A percentile compares a stretch with the other conserved stretches of the same genome.
Conservation (phyloP, 805 yeast species). For the Wickerhamomyces ciferrii region DNA sequence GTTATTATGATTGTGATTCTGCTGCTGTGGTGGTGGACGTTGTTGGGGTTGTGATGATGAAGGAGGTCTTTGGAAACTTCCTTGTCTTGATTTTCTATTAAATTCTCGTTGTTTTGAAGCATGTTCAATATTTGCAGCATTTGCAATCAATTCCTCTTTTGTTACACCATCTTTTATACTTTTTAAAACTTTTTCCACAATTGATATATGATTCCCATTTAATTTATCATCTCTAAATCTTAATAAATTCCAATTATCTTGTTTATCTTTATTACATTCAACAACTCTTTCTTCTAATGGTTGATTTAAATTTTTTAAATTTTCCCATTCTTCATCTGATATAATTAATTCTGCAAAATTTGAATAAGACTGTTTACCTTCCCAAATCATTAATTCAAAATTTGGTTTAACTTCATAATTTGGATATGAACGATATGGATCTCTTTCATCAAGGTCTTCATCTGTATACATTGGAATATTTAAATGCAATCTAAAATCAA, state of each 20-base stretch:
- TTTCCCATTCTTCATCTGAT: constrained; percentile 75
- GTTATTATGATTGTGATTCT: background rate
- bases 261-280: constrained; percentile 69
- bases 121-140: constrained; percentile 49
- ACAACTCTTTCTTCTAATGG: constrained; percentile 87
- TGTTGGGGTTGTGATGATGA: background rate
- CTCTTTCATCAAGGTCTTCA: constrained; percentile 52
- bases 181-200: constrained; percentile 75
- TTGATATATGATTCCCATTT: constrained; percentile 79
- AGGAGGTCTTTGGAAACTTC: constrained; percentile 1
- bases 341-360: constrained; percentile 62
- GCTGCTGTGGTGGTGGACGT: background rate
- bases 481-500: constrained; percentile 75
- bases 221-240: constrained; percentile 92
- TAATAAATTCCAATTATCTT: constrained; percentile 69
- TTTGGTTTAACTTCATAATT: constrained; percentile 81
- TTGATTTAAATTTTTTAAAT: constrained; percentile 60
- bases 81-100: constrained; percentile 13
- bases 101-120: constrained; percentile 58
- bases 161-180: constrained; percentile 85
- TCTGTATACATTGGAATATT: constrained; percentile 56
- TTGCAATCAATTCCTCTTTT: constrained; percentile 63
- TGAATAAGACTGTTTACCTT: constrained; percentile 59
- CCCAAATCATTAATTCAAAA: constrained; percentile 70
- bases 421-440: constrained; percentile 65